Percentiles rank a stretch among this genome's conserved stretches.
Conservation (phyloP, 805 yeast species). For the Sugiyamaella chiloensis region DNA sequence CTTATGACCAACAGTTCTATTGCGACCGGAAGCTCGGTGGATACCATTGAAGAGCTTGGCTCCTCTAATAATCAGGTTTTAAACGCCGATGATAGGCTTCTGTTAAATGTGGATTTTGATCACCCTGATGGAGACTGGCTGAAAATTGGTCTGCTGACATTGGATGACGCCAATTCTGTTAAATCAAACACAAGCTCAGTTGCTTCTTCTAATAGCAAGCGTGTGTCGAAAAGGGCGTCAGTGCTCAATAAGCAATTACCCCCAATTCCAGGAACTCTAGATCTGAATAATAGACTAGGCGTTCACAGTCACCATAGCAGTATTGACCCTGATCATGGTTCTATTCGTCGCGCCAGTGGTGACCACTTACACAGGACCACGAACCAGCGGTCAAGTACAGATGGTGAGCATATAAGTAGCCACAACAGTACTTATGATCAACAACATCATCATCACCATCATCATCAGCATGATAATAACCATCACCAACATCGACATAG, state of each 20-base stretch:
- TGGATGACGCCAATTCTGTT: not conserved
- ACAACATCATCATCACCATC: not conserved
- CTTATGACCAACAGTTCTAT: not conserved
- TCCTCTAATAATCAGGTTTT: no score
- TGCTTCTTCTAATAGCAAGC: not conserved
- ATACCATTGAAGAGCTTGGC: no score
- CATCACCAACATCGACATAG: not conserved
- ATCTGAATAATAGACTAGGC: not conserved
- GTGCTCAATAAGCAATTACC: not conserved
- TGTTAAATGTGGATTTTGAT: constrained; percentile 1
- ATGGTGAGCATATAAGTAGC: not conserved
- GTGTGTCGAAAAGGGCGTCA: not conserved
- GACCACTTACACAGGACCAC: no score
- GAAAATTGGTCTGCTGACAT: not conserved
- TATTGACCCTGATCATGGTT: not conserved
- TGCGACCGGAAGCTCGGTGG: no score
- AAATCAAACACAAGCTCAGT: not conserved
- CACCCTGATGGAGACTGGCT: constrained; percentile 3
- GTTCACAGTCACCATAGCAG: not conserved
- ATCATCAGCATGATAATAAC: not conserved
- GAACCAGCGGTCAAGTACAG: not conserved
- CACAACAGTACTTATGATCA: not conserved
- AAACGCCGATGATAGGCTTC: no score
- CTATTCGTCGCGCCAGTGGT: not conserved
- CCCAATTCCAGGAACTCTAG: constrained; percentile 1